A percentile compares a stretch with the other conserved stretches of the same genome.
Conservation (phyloP, 2,329 filamentous ascomycete species). For the Venturia aucupariae region DNA sequence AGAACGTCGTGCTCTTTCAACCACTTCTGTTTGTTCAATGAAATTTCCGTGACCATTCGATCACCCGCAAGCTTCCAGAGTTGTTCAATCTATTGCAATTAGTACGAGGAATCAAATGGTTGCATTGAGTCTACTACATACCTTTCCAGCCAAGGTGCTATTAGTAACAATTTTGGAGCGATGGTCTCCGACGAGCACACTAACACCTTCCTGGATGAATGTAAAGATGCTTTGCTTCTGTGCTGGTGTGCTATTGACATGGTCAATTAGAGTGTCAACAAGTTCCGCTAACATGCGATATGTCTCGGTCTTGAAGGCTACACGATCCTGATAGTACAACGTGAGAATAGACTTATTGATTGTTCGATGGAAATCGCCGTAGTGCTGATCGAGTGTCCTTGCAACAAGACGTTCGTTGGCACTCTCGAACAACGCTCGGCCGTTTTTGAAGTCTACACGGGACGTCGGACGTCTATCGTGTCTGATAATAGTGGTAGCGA, state of each 20-base stretch:
- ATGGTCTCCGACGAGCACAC: background rate
- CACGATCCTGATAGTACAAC: background rate
- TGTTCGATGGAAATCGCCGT: background rate
- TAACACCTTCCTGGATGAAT: background rate
- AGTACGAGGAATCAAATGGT: background rate
- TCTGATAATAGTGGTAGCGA: background rate
- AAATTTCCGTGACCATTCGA: background rate
- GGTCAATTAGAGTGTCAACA: background rate
- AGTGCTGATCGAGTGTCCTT: background rate
- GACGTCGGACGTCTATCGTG: background rate
- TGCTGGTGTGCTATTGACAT: background rate
- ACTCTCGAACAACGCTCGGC: background rate
- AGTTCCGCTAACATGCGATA: background rate
- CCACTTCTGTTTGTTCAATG: background rate
- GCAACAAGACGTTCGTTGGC: background rate
- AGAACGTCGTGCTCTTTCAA: background rate
- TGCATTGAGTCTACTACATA: background rate
- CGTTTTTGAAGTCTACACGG: background rate
- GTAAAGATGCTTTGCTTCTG: background rate
- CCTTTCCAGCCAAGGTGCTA: background rate
- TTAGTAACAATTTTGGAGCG: background rate
- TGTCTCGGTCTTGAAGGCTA: background rate
- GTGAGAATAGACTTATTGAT: background rate
- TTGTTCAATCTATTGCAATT: background rate
- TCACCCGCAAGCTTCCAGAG: constrained; percentile 3